A percentile compares a stretch with the other conserved stretches of the same genome.
Conservation (phyloP, 164 flowering plant genomes). For the Litsea cubeba region DNA sequence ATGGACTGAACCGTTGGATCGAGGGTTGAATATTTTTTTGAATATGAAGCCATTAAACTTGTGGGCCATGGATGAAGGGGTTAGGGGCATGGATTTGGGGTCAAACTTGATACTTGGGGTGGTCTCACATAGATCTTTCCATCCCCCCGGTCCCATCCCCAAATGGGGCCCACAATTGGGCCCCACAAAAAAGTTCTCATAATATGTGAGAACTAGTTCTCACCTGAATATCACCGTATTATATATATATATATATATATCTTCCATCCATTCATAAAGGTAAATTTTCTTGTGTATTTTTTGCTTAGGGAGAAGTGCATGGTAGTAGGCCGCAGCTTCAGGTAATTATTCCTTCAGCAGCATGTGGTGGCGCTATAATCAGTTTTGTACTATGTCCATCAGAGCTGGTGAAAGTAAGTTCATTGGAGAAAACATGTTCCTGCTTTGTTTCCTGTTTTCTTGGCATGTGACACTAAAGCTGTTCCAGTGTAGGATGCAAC, state of each 20-base stretch:
- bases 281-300: not conserved
- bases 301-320: conserved; percentile 45
- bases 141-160: no score
- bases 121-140: no score
- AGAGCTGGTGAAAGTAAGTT: conserved; percentile 77
- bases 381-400: conserved; percentile 85
- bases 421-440: not conserved
- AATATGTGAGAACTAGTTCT: no score
- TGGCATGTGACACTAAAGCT: conserved; percentile 24
- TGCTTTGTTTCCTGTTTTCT: not conserved
- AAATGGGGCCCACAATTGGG: no score
- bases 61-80: no score
- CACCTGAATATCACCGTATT: no score
- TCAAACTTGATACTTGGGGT: no score
- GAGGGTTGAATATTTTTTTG: no score
- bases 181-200: no score
- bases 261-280: not conserved
- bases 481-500: conserved; percentile 98
- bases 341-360: conserved; percentile 77
- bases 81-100: no score
- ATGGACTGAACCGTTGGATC: no score
- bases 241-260: not conserved
- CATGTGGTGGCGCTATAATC: conserved; percentile 71
- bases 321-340: conserved; percentile 49
- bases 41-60: no score